Evolutionary conservation across 768 basidiomycete genomes (phyloP), one percentile per base, ranked within the genome.

Genomic region (Suillus variegatus): DNA sequence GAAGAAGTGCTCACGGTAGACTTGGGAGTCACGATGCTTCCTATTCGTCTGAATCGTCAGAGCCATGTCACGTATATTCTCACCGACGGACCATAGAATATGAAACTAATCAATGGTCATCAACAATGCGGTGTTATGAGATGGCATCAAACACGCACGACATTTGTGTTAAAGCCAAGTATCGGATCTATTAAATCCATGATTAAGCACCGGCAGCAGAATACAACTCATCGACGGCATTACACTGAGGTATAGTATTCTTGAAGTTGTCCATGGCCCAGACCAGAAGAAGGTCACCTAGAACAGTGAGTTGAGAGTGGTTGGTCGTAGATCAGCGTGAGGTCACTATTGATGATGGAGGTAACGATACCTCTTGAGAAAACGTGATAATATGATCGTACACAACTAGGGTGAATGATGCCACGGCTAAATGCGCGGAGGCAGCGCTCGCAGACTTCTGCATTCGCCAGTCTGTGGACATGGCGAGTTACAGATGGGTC

Each of bases 291-390:
- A 58, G 3, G n/a, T 58, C 9, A 58, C 38, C 56, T 58, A 58
- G 4, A 58, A 57, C 36, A 38, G 20, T n/a, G 12, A 38, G 36
- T 38, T 9, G 14, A 32, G 20, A 13, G 10, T 35, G 18, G 55
- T 35, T 55, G 10, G 36, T 51, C 6, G 22, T 49, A 22, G n/a
- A 47, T 47, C 51, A 52, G 51, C 14, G 51, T 28, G 49, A 52
- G 28, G 16, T 40, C 8, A 8, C 22, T 58, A 25, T 58, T 38
- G 38, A 40, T 40, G 10, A 22, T 40, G 22, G 22, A 40, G 14
- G 7, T 13, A 20, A 60, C 66, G 28, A 20, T 66, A 78, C 81
- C 74, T 82, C 81, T 52, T 79, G 74, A 47, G 79, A 76, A 9
- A 82, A 64, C 13, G 80, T 82, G 62, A 81, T 76, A 36, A 74